Evolutionary conservation across 2,329 filamentous ascomycete genomes (phyloP).

Genomic region (Neofusicoccum umdonicola): DNA sequence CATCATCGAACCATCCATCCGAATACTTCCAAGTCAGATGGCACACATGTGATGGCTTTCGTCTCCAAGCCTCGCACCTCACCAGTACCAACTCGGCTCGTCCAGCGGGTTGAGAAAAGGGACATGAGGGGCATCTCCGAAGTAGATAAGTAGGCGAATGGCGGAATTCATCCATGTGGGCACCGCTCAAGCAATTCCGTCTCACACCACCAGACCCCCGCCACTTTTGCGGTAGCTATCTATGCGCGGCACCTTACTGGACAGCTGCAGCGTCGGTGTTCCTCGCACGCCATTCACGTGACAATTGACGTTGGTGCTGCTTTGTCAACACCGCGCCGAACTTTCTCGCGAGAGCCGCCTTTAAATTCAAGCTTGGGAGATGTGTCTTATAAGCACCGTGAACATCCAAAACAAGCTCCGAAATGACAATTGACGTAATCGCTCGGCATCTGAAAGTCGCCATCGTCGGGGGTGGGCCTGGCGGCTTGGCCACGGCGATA

Average conservation of each 20-base stretch:
- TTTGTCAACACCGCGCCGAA: slow-evolving; percentile 20
- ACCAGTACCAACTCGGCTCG: background rate
- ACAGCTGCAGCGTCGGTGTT: background rate
- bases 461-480: slow-evolving; percentile 23
- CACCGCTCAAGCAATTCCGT: background rate
- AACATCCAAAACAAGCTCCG: background rate
- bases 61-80: background rate
- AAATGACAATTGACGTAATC: slow-evolving; percentile 19
- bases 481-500: slow-evolving; percentile 23
- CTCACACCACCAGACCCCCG: background rate
- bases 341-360: background rate
- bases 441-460: slow-evolving; percentile 26
- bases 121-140: no score
- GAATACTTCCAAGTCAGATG: no score
- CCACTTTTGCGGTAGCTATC: background rate
- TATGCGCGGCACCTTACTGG: background rate
- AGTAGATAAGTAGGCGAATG: background rate
- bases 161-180: background rate
- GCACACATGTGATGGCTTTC: no score
- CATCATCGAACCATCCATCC: no score
- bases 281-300: slow-evolving; percentile 21
- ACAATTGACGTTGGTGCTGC: slow-evolving; percentile 20
- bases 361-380: no score
- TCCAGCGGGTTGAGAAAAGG: background rate
- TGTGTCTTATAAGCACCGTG: background rate